Conservation (phyloP, 768 basidiomycete species). For the Agaricus blazei region DNA sequence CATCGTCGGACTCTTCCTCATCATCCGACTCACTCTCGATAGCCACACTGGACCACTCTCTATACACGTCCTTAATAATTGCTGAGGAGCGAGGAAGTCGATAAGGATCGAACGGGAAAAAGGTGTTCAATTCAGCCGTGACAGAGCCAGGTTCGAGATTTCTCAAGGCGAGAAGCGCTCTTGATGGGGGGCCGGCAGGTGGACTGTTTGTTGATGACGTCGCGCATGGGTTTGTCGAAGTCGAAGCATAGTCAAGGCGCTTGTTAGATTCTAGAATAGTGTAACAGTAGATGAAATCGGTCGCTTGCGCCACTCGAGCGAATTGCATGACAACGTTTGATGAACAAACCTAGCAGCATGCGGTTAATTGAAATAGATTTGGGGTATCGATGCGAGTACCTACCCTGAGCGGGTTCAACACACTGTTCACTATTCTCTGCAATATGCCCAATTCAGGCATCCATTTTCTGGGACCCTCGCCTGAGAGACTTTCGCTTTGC, state of each 20-base stretch:
- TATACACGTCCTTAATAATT: slow-evolving; percentile 81
- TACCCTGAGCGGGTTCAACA: slow-evolving; percentile 89
- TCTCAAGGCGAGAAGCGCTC: not conserved
- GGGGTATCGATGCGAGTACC: slow-evolving; percentile 10
- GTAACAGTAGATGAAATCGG: slow-evolving; percentile 91
- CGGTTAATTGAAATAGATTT: not conserved
- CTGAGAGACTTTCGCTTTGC: not conserved
- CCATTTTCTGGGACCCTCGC: slow-evolving; percentile 59
- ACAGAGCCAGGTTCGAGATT: slow-evolving; percentile 13
- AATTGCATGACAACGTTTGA: slow-evolving; percentile 89
- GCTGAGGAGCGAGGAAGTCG: slow-evolving; percentile 72
- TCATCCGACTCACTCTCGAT: slow-evolving; percentile 72
- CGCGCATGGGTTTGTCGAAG: slow-evolving; percentile 15
- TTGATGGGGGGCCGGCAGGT: slow-evolving; percentile 3
- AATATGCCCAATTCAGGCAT: slow-evolving; percentile 74
- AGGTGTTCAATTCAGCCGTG: slow-evolving; percentile 77
- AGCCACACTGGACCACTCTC: slow-evolving; percentile 86
- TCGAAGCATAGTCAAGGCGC: slow-evolving; percentile 48
- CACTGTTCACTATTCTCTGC: slow-evolving; percentile 73
- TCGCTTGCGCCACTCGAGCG: slow-evolving; percentile 85
- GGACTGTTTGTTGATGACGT: slow-evolving; percentile 10
- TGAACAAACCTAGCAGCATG: slow-evolving; percentile 67
- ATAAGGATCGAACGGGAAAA: slow-evolving; percentile 99
- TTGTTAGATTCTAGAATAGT: slow-evolving; percentile 88
- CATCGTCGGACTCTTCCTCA: slow-evolving; percentile 53